A percentile compares a stretch with the other conserved stretches of the same genome.
Evolutionary conservation across 305 asterid species (phyloP).

Genomic region (Andrographis paniculata): DNA sequence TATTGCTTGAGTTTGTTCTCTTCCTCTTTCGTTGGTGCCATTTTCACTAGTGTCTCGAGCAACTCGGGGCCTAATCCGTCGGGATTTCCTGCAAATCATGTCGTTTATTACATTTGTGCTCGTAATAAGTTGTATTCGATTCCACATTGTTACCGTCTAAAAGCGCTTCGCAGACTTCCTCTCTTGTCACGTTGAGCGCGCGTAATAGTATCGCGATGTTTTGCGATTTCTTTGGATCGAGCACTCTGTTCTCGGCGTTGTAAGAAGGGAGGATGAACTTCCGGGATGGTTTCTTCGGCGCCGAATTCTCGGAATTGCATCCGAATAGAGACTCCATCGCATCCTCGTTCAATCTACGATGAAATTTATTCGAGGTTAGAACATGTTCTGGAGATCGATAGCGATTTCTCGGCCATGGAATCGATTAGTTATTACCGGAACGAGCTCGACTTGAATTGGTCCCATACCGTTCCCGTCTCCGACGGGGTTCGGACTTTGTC

Average conservation of each 20-base stretch:
- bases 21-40: slow-evolving; percentile 99
- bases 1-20: slow-evolving; percentile 75
- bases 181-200: slow-evolving; percentile 82
- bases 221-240: slow-evolving; percentile 95
- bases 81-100: slow-evolving; percentile 55
- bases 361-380: background rate
- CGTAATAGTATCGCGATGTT: slow-evolving; percentile 86
- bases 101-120: background rate
- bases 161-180: slow-evolving; percentile 86
- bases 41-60: slow-evolving; percentile 83
- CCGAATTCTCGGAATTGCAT: slow-evolving; percentile 47
- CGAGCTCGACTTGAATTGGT: slow-evolving; percentile 79
- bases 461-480: slow-evolving; percentile 88
- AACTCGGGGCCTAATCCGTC: slow-evolving; percentile 88
- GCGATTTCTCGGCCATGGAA: background rate
- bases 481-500: slow-evolving; percentile 96
- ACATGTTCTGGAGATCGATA: background rate
- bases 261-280: slow-evolving; percentile 35
- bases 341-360: background rate
- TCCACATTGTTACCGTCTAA: slow-evolving; percentile 58
- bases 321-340: slow-evolving; percentile 81
- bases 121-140: background rate
- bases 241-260: slow-evolving; percentile 65
- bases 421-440: slow-evolving; percentile 58
- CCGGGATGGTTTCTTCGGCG: slow-evolving; percentile 41